Evolutionary conservation across 1,284 basidiomycete genomes (phyloP), one percentile per base, ranked within the genome.

Genomic region (Neotropicomus parvogracilis): DNA sequence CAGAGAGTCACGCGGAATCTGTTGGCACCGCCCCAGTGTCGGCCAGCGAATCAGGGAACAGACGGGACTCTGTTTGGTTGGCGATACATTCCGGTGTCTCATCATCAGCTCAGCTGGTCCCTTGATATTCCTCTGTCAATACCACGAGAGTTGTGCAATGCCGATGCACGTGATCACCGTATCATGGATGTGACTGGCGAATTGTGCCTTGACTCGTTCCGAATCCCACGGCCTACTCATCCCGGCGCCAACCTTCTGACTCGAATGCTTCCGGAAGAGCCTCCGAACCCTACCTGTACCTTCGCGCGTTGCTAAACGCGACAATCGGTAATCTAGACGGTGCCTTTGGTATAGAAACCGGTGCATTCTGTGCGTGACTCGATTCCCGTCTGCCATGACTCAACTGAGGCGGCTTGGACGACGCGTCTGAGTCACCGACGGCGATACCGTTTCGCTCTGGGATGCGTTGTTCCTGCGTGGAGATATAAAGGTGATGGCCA

Each of bases 401-500:
- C 24, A 24, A 24, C 24, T 8, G 24, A 8, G 8, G 24, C 8
- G 8, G 24, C 8, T 24, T 24, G 24, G 24, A 24, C n/a, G n/a
- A n/a, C n/a, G n/a, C n/a, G n/a, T n/a, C n/a, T n/a, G n/a, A 37
- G 12, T 11, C 9, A 24, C 40, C 14, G 39, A n/a, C 7, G 24
- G 24, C 24, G 24, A 24, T 24, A 8, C 8, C 5, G 8, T 24
- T 5, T 8, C 8, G 20, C 35, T 14, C 4, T 14, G 9, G 8
- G 24, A 26, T 16, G 4, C 16, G 12, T 17, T 6, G 2, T 5
- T 12, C 38, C n/a, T 12, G 21, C 17, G 4, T 1, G n/a, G 20
- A 11, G 4, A 44, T 54, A 53, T 53, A 56, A 46, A 38, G 5
- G 11, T 11, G 27, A 19, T 21, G 21, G 13, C 4, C 8, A 16